Evolutionary conservation across 192 early-diverging fungal genomes (phyloP).

Genomic region (Rhizophagus prolifer): DNA sequence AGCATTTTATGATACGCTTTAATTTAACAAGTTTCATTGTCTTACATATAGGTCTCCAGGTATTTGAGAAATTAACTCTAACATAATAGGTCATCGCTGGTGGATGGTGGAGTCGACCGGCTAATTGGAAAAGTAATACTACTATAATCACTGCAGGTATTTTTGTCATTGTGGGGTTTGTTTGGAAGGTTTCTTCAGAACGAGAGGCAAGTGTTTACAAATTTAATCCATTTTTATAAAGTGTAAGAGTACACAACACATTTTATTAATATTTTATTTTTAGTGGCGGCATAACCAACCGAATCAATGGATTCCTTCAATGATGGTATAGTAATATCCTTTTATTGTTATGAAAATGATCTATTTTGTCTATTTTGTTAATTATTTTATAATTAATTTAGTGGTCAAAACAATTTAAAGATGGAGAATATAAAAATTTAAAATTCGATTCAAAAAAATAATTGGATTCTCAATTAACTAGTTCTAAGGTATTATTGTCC

Average conservation of each 20-base stretch:
- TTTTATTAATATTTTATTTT: background rate
- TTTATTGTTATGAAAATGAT: background rate
- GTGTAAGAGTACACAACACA: background rate
- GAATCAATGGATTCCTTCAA: conserved; percentile 51
- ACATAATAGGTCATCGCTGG: conserved; percentile 26
- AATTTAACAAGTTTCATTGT: background rate
- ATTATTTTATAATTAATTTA: background rate
- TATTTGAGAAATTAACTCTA: background rate
- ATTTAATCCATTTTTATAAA: background rate
- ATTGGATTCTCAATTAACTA: background rate
- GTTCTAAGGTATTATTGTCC: background rate
- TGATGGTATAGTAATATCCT: conserved; percentile 39
- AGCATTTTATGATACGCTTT: background rate
- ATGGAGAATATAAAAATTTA: conserved; percentile 33
- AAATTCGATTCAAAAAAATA: conserved; percentile 16
- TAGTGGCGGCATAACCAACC: conserved; percentile 46
- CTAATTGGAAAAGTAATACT: conserved; percentile 50
- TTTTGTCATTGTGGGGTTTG: conserved; percentile 32
- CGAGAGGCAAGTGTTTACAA: conserved; percentile 34
- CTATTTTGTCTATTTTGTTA: background rate
- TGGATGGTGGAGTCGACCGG: conserved; percentile 50
- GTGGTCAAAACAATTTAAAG: conserved; percentile 46
- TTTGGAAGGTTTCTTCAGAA: conserved; percentile 46
- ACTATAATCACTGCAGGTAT: conserved; percentile 39
- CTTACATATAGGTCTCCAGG: conserved; percentile 40